Conservation (phyloP, 495 filamentous ascomycete genomes). For the Articulospora tetracladia region DNA sequence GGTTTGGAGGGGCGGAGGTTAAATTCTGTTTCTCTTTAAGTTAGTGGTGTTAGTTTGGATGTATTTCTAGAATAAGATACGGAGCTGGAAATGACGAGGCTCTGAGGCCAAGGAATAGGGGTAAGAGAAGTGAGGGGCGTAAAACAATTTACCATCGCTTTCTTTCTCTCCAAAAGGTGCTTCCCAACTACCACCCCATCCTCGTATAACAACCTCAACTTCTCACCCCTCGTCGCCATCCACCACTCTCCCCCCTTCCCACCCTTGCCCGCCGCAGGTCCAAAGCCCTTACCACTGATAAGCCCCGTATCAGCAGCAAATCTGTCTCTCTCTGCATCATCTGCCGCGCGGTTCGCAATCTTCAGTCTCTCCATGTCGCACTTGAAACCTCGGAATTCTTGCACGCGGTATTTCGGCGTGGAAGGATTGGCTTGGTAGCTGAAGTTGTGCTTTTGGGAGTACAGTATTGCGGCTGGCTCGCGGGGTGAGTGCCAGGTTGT, state of each 20-base stretch:
- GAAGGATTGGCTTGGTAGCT: background rate
- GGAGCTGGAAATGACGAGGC: no score
- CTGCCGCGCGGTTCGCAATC: background rate
- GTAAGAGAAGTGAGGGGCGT: no score
- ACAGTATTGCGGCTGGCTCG: background rate
- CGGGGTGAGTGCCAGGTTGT: background rate
- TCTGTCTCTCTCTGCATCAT: background rate
- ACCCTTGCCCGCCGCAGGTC: no score
- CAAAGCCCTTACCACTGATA: background rate
- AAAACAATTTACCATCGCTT: background rate
- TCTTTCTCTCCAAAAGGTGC: background rate
- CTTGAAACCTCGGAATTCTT: background rate
- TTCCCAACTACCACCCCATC: background rate
- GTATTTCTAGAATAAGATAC: background rate
- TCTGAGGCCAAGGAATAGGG: no score
- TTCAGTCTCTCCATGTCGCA: background rate
- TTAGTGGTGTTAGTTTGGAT: background rate
- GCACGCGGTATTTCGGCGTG: background rate
- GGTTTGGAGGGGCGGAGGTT: no score
- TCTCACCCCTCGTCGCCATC: background rate
- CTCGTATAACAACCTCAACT: background rate
- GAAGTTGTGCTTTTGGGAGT: background rate
- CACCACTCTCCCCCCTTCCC: background rate
- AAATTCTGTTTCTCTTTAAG: no score
- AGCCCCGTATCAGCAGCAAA: background rate